Percentiles rank a stretch among this genome's conserved stretches.
These are phyloP conservation scores for Coemansia aciculifera DNA, from an alignment of 192 early-diverging fungal genomes.

Conservation along the genomic window DNA sequence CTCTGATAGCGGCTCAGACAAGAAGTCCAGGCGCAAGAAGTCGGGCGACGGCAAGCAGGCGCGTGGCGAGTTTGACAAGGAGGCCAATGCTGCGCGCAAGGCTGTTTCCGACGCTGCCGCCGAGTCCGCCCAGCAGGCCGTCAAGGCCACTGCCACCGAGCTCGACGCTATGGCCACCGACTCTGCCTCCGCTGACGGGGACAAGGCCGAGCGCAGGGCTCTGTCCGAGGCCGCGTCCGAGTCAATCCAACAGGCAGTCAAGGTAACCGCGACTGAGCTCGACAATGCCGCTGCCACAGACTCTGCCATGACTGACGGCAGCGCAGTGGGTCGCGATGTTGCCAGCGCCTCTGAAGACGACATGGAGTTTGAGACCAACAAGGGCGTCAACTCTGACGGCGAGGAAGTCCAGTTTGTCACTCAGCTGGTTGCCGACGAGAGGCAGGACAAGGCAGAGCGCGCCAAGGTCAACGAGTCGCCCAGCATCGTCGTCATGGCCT, in stretches of 20 bases:
- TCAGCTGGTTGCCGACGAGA: conserved; percentile 26
- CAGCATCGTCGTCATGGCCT: conserved; percentile 41
- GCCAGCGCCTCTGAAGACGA: conserved; percentile 25
- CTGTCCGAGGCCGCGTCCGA: conserved; percentile 41
- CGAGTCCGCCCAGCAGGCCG: conserved; percentile 42
- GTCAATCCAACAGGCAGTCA: conserved; percentile 33
- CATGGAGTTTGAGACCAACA: conserved; percentile 31
- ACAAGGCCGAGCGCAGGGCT: conserved; percentile 30
- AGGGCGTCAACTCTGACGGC: conserved; percentile 35
- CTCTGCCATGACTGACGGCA: not conserved
- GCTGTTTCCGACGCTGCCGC: conserved; percentile 33
- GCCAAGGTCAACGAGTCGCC: conserved; percentile 30
- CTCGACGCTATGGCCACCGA: conserved; percentile 14
- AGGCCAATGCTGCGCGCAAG: conserved; percentile 13
- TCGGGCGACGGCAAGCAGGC: not conserved
- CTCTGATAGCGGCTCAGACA: conserved; percentile 14
- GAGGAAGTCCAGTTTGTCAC: conserved; percentile 44
- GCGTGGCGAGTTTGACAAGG: not conserved
- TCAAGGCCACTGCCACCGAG: conserved; percentile 20
- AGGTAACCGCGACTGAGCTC: conserved; percentile 16
- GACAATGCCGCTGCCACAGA: conserved; percentile 15
- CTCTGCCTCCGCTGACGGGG: conserved; percentile 12
- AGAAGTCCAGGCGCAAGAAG: not conserved
- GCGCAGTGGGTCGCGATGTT: not conserved
- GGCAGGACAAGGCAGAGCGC: conserved; percentile 13